A percentile compares a stretch with the other conserved stretches of the same genome.
These are phyloP conservation scores for Diaporthe destruens DNA, from an alignment of 2,329 filamentous ascomycete genomes.

Conservation along the genomic window DNA sequence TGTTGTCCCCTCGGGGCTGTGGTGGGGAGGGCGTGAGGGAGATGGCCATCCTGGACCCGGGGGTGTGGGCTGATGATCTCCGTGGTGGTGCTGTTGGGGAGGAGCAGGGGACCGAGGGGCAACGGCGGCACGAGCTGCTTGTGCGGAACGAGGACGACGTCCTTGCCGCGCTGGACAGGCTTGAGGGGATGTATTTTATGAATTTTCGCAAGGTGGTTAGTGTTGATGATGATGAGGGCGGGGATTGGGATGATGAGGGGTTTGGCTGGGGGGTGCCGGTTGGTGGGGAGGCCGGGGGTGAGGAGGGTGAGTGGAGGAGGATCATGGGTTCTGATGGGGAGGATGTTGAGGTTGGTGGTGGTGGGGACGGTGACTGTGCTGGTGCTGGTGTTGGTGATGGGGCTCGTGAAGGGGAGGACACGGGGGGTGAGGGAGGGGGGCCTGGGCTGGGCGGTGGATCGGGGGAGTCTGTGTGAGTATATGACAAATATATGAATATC, in stretches of 20 bases:
- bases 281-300: not conserved
- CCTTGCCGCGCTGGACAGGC: conserved; percentile 23
- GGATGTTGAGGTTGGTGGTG: not conserved
- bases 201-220: not conserved
- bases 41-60: conserved; percentile 35
- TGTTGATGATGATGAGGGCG: not conserved
- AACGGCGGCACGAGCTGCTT: conserved; percentile 22
- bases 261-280: not conserved
- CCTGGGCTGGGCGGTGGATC: too few species aligned
- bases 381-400: too few species aligned
- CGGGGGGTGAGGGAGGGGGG: too few species aligned
- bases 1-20: too few species aligned
- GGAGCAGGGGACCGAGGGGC: not conserved
- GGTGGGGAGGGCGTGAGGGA: not conserved
- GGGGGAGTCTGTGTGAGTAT: too few species aligned
- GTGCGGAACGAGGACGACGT: conserved; percentile 21
- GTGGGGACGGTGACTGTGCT: too few species aligned
- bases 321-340: not conserved
- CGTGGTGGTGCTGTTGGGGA: not conserved
- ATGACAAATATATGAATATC: too few species aligned
- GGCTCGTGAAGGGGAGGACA: too few species aligned
- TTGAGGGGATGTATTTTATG: not conserved
- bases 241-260: not conserved
- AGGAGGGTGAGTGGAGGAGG: not conserved
- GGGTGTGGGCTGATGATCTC: conserved; percentile 31